Evolutionary conservation across 257 asterid genomes (phyloP).

Genomic region (Solanum boliviense): DNA sequence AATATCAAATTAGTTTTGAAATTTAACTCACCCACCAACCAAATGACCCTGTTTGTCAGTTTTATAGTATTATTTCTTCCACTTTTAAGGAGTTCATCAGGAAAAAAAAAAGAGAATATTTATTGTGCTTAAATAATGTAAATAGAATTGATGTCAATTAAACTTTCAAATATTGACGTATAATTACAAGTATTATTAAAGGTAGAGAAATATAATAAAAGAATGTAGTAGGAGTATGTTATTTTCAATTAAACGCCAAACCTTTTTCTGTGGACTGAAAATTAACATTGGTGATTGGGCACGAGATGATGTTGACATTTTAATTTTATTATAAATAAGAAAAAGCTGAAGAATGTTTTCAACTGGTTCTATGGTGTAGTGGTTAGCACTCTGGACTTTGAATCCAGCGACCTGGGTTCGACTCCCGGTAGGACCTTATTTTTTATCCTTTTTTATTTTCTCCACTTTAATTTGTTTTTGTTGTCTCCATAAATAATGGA

Average conservation of each 20-base stretch:
- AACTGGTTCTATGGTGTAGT: constrained; percentile 59
- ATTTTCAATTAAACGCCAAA: not conserved
- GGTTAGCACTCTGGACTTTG: constrained; percentile 99
- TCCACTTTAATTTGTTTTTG: not conserved
- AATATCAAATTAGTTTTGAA: no score
- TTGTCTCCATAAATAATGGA: not conserved
- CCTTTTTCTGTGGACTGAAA: not conserved
- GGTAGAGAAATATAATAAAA: not conserved
- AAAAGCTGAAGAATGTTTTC: fast-evolving
- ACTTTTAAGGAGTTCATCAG: not conserved
- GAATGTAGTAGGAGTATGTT: no score
- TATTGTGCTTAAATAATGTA: not conserved
- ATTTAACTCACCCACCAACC: not conserved
- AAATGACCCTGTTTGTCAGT: not conserved
- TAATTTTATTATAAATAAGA: no score
- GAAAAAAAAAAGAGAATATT: not conserved
- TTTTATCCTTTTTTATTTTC: not conserved
- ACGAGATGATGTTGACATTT: no score
- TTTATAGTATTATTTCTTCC: not conserved
- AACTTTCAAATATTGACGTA: not conserved
- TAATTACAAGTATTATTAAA: not conserved
- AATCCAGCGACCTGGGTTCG: constrained; percentile 99
- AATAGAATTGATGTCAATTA: not conserved
- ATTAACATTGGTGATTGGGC: no score
- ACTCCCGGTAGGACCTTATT: constrained; percentile 82